Percentiles rank a stretch among this genome's conserved stretches.
Evolutionary conservation across 2,329 filamentous ascomycete species (phyloP).

Genomic region (Elsinoe australis): DNA sequence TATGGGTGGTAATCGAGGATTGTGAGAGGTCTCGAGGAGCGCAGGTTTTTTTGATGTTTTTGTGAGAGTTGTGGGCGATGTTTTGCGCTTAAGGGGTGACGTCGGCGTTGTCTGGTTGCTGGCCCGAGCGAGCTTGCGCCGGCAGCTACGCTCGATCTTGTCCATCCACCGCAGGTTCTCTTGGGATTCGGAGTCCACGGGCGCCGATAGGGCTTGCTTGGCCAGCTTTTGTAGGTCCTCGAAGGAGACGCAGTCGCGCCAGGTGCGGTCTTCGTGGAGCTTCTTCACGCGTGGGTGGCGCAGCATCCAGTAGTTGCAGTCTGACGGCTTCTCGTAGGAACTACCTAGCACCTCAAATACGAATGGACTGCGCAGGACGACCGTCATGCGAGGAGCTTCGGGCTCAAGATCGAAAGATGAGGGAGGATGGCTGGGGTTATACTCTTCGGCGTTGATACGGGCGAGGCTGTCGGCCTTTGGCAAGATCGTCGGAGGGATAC

Average conservation of each 20-base stretch:
- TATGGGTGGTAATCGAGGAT: background rate
- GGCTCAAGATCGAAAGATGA: constrained; percentile 23
- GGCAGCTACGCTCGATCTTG: constrained; percentile 44
- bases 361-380: constrained; percentile 60
- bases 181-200: constrained; percentile 49
- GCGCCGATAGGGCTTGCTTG: constrained; percentile 44
- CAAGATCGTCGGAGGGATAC: constrained; percentile 40
- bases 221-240: constrained; percentile 62
- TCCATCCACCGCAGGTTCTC: constrained; percentile 56
- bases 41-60: background rate
- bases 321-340: constrained; percentile 65
- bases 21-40: background rate
- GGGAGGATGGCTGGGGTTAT: constrained; percentile 22
- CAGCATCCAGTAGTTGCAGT: constrained; percentile 63
- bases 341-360: constrained; percentile 76
- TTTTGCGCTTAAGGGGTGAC: constrained; percentile 19
- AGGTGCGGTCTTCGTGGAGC: constrained; percentile 67
- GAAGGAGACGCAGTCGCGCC: constrained; percentile 61
- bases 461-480: constrained; percentile 38
- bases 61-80: background rate
- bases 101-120: constrained; percentile 21
- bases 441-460: constrained; percentile 31
- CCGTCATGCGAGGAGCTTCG: constrained; percentile 30
- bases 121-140: constrained; percentile 27
- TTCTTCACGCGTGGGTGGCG: constrained; percentile 71